Base-by-base conservation (phyloP, 495 filamentous ascomycete genomes). In the Aspergillus egyptiacus region DNA sequence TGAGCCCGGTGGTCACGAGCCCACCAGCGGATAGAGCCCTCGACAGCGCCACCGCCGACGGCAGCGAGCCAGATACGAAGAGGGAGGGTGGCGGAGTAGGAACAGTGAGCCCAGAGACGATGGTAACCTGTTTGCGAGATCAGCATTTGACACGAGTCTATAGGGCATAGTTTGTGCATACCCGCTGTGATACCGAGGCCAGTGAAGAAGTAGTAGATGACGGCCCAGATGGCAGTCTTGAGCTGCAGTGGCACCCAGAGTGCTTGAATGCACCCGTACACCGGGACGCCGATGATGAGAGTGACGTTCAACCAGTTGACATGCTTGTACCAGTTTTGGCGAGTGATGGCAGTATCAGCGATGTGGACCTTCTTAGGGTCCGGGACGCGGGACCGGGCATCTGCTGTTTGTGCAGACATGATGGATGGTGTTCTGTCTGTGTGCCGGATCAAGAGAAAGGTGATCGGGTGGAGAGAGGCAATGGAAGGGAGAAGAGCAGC, bases 1-100 rank as follows among this genome's bases (percentile, higher is more conserved):
- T 99, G 94, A 58, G 94, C 89, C 50, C 94, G 86, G 76, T 98
- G 94, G 65, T 89, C 89, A 54, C 89, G 83, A 51, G 89, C 84
- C 94, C 94, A 99, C 94, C 94, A 99, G 58, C 94, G 77, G 61
- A 96, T 87, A 41, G 89, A 95, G 49, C 94, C 94, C 62, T 99
- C 87, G 44, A 97, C 94, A 44, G 91, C 91, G 70, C 93, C 94
- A 64, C 87, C 90, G 53, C 94, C 94, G 58, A 87, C 84, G 48
- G 83, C 84, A 49, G 94, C 94, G 55, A 97, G 81, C 78, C 89
- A 95, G 67, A 97, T 85, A 69, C 87, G 86, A 37, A 99, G 79
- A 27, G 90, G 91, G 6, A 87, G 68, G 31, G 79, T 77, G n/a
- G 90, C 94, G 43, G 89, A 91, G 75, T 94, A 99, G 1, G 88